These are phyloP conservation scores for Exophiala sp. DNA, from an alignment of 2,329 filamentous ascomycete genomes.

Conservation along the genomic window DNA sequence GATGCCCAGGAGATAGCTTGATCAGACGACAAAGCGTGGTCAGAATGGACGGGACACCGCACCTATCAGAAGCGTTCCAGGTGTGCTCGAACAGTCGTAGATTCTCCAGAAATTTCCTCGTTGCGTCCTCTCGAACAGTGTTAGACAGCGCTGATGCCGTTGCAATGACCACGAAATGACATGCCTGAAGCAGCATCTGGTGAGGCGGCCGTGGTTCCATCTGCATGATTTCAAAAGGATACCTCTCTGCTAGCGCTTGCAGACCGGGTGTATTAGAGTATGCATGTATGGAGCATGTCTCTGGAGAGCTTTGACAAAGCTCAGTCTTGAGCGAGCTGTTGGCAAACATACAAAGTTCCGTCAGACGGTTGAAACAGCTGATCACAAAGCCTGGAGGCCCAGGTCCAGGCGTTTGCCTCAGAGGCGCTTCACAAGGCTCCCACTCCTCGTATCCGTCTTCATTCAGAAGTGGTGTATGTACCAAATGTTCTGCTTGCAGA, in stretches of 20 bases:
- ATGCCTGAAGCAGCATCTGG: conserved; percentile 20
- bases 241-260: conserved; percentile 8
- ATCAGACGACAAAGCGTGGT: conserved; percentile 5
- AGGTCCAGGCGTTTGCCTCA: conserved; percentile 33
- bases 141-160: neutral
- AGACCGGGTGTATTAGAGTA: neutral
- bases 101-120: conserved; percentile 6
- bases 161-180: conserved; percentile 8
- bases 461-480: conserved; percentile 44
- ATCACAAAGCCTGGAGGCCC: conserved; percentile 41
- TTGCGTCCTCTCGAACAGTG: neutral
- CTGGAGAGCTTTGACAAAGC: neutral
- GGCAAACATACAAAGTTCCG: conserved; percentile 33
- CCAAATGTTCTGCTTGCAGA: conserved; percentile 37
- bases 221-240: conserved; percentile 10
- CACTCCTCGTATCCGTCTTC: conserved; percentile 68
- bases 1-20: neutral
- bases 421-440: conserved; percentile 59
- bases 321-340: conserved; percentile 6
- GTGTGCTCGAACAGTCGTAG: conserved; percentile 11
- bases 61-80: conserved; percentile 11
- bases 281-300: neutral
- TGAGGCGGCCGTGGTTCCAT: conserved; percentile 15
- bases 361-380: conserved; percentile 50
- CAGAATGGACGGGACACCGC: conserved; percentile 17